Conservation (phyloP, 495 filamentous ascomycete genomes). For the Haplographium delicatum region DNA sequence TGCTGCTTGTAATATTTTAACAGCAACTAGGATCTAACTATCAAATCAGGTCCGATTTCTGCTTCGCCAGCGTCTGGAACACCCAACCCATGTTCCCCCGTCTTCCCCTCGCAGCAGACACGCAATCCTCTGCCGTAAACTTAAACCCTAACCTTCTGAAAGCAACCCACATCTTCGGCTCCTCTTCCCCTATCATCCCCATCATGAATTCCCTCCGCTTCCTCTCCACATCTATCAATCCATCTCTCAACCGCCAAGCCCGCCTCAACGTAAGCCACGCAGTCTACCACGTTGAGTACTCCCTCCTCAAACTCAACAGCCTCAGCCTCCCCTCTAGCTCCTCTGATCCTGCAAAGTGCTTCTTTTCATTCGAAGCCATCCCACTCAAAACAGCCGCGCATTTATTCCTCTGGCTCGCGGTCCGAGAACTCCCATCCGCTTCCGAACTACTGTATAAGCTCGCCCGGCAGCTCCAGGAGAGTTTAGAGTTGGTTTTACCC, state of each 20-base stretch:
- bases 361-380: neutral
- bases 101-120: neutral
- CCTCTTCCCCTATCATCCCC: neutral
- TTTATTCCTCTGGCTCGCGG: conserved; percentile 6
- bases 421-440: neutral
- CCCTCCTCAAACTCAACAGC: conserved; percentile 5
- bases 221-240: conserved; percentile 8
- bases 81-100: neutral
- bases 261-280: conserved; percentile 2
- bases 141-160: neutral
- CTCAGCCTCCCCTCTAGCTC: too few relatives aligned
- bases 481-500: conserved; percentile 18
- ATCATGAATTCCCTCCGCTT: conserved; percentile 21
- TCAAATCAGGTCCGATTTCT: conserved; percentile 12
- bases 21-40: neutral
- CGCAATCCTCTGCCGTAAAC: neutral
- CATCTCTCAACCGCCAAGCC: neutral
- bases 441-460: conserved; percentile 18
- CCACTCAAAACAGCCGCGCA: conserved; percentile 6
- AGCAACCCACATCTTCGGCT: neutral
- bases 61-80: conserved; percentile 5
- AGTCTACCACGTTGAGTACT: conserved; percentile 14
- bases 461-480: conserved; percentile 24
- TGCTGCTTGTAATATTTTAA: neutral
- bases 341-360: too few relatives aligned